Evolutionary conservation across 805 yeast genomes (phyloP), one percentile per base, ranked within the genome.

Genomic region (Yarrowia alimentaria): DNA sequence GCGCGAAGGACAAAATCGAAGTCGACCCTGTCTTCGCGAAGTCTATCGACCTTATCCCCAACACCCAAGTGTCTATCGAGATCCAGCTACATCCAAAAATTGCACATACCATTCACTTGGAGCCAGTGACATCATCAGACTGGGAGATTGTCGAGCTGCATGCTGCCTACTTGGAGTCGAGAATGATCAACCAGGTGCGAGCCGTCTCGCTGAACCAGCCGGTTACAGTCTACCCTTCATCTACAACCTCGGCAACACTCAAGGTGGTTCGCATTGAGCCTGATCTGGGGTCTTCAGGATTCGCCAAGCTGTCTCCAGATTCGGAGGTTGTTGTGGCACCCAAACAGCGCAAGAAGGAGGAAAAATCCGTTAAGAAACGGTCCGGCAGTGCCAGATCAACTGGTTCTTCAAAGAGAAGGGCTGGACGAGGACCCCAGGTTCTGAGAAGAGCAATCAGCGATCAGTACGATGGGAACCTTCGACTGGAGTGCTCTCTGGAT

Each of bases 131-230:
- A 0, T 65, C 81, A 1, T 74, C 83, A 5, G 99, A 91, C 62
- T 91, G 97, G 97, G 97, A 90, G 57, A 69, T 86, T 20, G 85
- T 89, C 2, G 96, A 90, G 61, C 65, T 84, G 2, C 85, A 91
- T 64, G 91, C 95, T 2, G 79, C 76, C 21, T 77, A 74, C 32
- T 74, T 91, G 19, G 97, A 91, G 61, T 78, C 80, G 37, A 77
- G 78, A 56, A 73, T 90, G 58, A 68, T 91, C 26, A 78, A 81
- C 51, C 97, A 91, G 62, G 80, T 94, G 1, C 71, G 97, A 53
- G 83, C 90, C 43, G 84, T 89, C 1, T 70, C 80, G 0, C 43
- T 74, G 14, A 70, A 73, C 37, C 89, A 82, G 56, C 66, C 70
- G 1, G 67, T 90, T 43, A 75, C 84, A 5, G 83, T 90, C 3